Evolutionary conservation across 2,329 filamentous ascomycete species (phyloP).

Genomic region (Cadophora sp.): DNA sequence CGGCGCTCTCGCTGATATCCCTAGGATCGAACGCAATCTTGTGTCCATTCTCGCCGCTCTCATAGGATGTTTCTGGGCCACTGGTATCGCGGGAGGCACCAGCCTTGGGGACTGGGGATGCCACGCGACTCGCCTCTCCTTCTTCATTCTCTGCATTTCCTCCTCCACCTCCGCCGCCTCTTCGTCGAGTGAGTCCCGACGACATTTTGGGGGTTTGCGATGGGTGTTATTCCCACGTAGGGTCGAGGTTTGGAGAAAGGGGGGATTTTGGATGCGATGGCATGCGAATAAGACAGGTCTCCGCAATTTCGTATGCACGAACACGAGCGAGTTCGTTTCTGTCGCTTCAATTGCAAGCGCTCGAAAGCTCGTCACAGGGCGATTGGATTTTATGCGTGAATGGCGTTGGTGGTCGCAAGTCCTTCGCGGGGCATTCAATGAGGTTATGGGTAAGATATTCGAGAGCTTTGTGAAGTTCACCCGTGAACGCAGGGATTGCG

Average conservation of each 20-base stretch:
- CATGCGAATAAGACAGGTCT: constrained; percentile 38
- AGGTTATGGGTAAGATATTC: constrained; percentile 11
- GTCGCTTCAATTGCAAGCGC: constrained; percentile 4
- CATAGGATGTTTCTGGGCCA: constrained; percentile 82
- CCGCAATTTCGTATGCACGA: constrained; percentile 36
- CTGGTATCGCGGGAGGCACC: constrained; percentile 62
- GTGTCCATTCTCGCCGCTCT: constrained; percentile 92
- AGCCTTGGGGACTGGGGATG: constrained; percentile 69
- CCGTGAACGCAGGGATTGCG: constrained; percentile 13
- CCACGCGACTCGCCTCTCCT: constrained; percentile 69
- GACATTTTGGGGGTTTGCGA: constrained; percentile 46
- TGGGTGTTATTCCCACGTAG: constrained; percentile 31
- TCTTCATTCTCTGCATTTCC: constrained; percentile 70
- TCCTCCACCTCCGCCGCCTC: constrained; percentile 69
- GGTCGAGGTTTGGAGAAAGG: constrained; percentile 37
- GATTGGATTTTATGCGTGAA: not conserved
- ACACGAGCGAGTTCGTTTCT: constrained; percentile 18
- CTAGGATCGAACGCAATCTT: constrained; percentile 98
- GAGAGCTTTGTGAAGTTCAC: constrained; percentile 13
- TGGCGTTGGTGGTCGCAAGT: constrained; percentile 14
- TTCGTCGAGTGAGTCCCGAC: constrained; percentile 67
- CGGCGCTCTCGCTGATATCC: constrained; percentile 95
- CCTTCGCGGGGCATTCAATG: constrained; percentile 11
- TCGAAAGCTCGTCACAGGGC: constrained; percentile 2
- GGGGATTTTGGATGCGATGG: constrained; percentile 32